Conservation (phyloP, 225 moss, liverwort and hornwort species). For the Antitrichia curtipendula region DNA sequence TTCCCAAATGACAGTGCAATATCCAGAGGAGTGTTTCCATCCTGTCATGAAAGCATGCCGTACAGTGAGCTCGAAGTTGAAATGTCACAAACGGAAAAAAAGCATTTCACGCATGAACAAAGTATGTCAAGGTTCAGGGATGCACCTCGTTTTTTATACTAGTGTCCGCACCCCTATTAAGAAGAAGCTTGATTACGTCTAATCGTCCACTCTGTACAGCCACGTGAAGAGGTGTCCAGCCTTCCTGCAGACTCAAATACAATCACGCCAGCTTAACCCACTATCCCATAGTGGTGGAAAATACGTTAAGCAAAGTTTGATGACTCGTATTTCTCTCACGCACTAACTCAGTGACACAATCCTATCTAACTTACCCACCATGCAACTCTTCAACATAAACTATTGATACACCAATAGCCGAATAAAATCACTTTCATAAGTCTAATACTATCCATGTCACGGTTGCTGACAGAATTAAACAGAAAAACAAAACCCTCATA, state of each 20-base stretch:
- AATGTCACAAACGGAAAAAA: not conserved
- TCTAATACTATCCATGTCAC: not conserved
- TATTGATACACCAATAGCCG: not conserved
- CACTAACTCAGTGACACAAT: not conserved
- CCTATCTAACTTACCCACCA: not conserved
- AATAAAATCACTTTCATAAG: not conserved
- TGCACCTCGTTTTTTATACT: conserved; percentile 28
- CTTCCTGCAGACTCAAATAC: conserved; percentile 37
- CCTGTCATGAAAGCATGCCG: conserved; percentile 6
- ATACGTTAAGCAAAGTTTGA: not conserved
- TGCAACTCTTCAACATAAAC: not conserved
- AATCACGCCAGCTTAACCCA: not conserved
- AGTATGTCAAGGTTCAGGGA: not conserved
- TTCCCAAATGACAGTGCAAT: conserved; percentile 77
- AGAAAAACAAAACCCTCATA: not conserved
- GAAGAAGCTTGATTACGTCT: conserved; percentile 61
- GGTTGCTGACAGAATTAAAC: not conserved
- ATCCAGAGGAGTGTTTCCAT: conserved; percentile 66
- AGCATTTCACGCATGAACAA: not conserved
- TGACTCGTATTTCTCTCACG: not conserved
- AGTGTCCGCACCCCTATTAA: conserved; percentile 55
- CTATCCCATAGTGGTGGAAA: not conserved
- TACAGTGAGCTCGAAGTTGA: not conserved
- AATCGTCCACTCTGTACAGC: conserved; percentile 79
- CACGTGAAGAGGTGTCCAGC: conserved; percentile 90